phyloP scores from a whole-genome alignment of 768 basidiomycete species.

The Suillus occidentalis region DNA sequence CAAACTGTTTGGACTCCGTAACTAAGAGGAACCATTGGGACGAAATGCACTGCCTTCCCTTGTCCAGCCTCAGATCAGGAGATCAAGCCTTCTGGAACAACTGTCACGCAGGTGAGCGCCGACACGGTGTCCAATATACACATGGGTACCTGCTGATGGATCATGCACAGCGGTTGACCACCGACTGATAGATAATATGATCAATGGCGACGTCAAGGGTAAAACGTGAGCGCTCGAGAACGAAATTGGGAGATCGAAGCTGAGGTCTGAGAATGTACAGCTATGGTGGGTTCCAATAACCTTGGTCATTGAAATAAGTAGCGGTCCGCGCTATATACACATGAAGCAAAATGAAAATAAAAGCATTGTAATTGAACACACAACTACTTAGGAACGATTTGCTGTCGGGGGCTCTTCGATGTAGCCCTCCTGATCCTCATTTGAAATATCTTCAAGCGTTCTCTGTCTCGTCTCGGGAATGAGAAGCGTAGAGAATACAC shows the following conservation, averaged over 20 bases:
- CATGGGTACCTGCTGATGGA: background rate
- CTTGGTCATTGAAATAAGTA: background rate
- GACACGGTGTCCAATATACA: background rate
- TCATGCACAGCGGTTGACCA: background rate
- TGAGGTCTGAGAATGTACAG: background rate
- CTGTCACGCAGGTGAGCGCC: background rate
- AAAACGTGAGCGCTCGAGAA: no score
- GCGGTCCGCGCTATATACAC: background rate
- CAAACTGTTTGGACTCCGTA: background rate
- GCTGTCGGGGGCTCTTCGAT: slow-evolving; percentile 22
- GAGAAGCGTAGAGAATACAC: slow-evolving; percentile 77
- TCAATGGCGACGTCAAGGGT: no score
- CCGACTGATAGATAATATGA: no score
- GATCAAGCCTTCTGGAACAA: background rate
- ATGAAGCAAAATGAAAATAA: background rate
- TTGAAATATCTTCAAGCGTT: slow-evolving; percentile 71
- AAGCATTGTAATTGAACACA: background rate
- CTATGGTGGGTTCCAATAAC: background rate
- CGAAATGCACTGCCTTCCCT: background rate
- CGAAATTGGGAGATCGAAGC: no score
- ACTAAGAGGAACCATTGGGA: background rate
- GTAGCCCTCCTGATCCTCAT: slow-evolving; percentile 67
- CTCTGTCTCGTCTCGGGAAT: slow-evolving; percentile 75
- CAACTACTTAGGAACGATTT: background rate
- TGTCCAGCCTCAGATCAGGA: background rate